Evolutionary conservation across 2,329 filamentous ascomycete species (phyloP).

Genomic region (Calycina marina): DNA sequence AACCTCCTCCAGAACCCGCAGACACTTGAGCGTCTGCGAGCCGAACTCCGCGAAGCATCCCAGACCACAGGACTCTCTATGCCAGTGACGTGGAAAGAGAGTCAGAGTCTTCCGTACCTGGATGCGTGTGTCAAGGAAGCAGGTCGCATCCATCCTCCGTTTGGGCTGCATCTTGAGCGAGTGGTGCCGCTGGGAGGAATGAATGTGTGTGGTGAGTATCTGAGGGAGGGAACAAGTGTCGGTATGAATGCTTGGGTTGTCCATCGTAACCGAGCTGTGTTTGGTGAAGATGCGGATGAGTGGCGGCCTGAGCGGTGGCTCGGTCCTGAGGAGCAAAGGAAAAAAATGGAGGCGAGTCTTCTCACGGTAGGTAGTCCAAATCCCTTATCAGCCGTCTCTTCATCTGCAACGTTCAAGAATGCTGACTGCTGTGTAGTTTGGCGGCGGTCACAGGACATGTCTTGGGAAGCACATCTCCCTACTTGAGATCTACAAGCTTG

Average conservation of each 20-base stretch:
- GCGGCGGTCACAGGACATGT: conserved; percentile 17
- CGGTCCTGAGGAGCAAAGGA: not conserved
- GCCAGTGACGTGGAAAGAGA: conserved; percentile 17
- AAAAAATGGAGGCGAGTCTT: not conserved
- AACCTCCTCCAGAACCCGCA: conserved; percentile 17
- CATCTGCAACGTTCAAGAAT: too few species aligned
- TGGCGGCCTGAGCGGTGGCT: conserved; percentile 1
- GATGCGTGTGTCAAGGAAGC: conserved; percentile 26
- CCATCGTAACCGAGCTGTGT: not conserved
- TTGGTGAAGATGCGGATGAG: not conserved
- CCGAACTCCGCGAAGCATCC: conserved; percentile 24
- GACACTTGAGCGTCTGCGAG: conserved; percentile 22
- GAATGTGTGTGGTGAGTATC: conserved; percentile 26
- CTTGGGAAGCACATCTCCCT: conserved; percentile 25
- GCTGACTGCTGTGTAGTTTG: conserved; percentile 12
- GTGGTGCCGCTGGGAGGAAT: conserved; percentile 30
- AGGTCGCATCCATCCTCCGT: conserved; percentile 32
- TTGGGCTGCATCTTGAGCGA: conserved; percentile 33
- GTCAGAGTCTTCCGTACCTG: conserved; percentile 27
- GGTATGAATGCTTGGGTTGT: not conserved
- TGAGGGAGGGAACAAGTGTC: conserved; percentile 24
- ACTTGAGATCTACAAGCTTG: conserved; percentile 25
- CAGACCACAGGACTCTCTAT: not conserved
- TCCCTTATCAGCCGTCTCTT: not conserved
- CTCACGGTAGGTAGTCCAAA: not conserved